Base-by-base conservation (phyloP, 2,329 filamentous ascomycete genomes). In the Penicillium concentricum region DNA sequence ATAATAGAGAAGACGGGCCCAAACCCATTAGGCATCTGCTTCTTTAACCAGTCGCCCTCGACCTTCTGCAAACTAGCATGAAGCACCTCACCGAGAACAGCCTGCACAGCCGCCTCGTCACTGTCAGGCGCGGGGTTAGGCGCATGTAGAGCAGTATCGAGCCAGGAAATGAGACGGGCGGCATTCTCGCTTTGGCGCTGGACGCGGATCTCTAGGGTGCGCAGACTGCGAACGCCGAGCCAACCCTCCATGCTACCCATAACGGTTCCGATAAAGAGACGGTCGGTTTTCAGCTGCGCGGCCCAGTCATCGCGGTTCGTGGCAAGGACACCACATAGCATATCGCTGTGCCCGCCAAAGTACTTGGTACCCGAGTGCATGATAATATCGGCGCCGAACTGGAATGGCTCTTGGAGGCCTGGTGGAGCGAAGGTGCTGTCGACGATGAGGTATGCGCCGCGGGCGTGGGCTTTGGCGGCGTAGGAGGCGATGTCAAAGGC, bases 331-430 rank as follows among this genome's bases (percentile, higher is more conserved):
- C 94, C 94, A 70, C 90, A 95, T 6, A 97, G 84, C 82, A 97
- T 82, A 76, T 99, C 94, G 63, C 88, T 93, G 77, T 99, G 94
- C 0, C 94, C 94, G 20, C 94, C 94, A 64, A 99, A 85, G 76
- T 97, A 99, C 81, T 97, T 99, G 18, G 92, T 96, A 4, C 92
- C 94, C 50, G 84, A 89, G 76, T 99, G 94, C 90, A 97, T 89
- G 34, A 96, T 84, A 1, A 92, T 76, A 74, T 97, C 93, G 28
- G 89, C 91, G 45, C 91, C 93, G 72, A 84, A 88, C 28, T 74
- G 70, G 67, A 97, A 94, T 0, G 94, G 92, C 67, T 97, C 90
- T 72, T 91, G 88, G 57, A 99, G 79, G 28, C 91, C 90, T 32
- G 94, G 94, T 39, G 94, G 94, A 3, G 87, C 94, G 75, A 99